Evolutionary conservation across 2,329 filamentous ascomycete species (phyloP).

Genomic region (Talaromyces piceae): DNA sequence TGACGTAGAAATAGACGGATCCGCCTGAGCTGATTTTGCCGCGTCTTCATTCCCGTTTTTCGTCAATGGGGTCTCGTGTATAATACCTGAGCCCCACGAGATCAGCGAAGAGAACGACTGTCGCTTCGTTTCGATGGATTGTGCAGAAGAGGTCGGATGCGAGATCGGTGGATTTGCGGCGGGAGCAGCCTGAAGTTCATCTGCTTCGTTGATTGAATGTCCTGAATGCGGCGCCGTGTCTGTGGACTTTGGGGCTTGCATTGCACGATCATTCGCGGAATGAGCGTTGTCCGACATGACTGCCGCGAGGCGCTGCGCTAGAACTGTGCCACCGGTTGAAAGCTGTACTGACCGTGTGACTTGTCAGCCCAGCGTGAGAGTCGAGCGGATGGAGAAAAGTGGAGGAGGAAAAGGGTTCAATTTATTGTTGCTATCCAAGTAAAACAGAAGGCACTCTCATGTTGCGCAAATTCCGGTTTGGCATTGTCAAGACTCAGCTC

Average conservation of each 20-base stretch:
- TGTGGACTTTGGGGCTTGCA: not conserved
- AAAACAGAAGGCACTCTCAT: not conserved
- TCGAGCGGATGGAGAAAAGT: too few species aligned
- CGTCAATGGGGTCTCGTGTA: conserved; percentile 15
- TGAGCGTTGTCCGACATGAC: conserved; percentile 11
- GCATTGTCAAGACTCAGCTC: conserved; percentile 1
- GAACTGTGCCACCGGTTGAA: not conserved
- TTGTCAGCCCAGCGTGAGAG: not conserved
- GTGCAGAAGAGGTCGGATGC: not conserved
- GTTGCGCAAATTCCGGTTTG: conserved; percentile 3
- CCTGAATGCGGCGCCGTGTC: not conserved
- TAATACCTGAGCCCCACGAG: conserved; percentile 38
- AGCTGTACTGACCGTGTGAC: not conserved
- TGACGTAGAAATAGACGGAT: conserved; percentile 13
- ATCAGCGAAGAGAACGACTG: conserved; percentile 67
- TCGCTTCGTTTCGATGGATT: conserved; percentile 48
- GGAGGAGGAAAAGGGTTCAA: not conserved
- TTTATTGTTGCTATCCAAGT: not conserved
- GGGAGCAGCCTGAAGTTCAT: conserved; percentile 5
- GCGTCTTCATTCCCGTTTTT: conserved; percentile 8
- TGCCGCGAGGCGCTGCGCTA: too few species aligned
- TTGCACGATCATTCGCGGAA: not conserved
- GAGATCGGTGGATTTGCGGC: not conserved
- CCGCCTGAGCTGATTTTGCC: conserved; percentile 5
- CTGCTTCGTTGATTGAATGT: conserved; percentile 8